These are phyloP conservation scores for Fraxinus angustifolia DNA, from an alignment of 305 asterid species.

Conservation along the genomic window DNA sequence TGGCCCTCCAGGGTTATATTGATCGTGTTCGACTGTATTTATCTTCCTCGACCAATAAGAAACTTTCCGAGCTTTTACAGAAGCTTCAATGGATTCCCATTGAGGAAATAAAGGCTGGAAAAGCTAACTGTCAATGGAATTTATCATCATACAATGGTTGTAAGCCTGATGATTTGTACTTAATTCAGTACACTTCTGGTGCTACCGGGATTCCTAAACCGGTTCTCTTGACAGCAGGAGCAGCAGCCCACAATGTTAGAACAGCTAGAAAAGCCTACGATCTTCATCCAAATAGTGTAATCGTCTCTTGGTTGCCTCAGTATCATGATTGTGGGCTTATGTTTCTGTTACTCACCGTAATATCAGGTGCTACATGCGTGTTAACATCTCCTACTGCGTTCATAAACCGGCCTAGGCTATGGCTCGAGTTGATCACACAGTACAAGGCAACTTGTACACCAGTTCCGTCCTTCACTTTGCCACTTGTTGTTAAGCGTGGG, in stretches of 20 bases:
- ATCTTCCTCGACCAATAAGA: slow-evolving; percentile 19
- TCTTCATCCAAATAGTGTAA: slow-evolving; percentile 55
- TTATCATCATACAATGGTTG: slow-evolving; percentile 46
- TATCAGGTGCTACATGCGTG: slow-evolving; percentile 69
- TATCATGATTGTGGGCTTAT: slow-evolving; percentile 83
- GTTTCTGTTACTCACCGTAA: slow-evolving; percentile 58
- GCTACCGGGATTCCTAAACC: slow-evolving; percentile 77
- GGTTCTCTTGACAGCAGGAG: slow-evolving; percentile 69
- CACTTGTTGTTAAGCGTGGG: slow-evolving; percentile 62
- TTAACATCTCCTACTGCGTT: slow-evolving; percentile 58
- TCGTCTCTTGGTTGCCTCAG: slow-evolving; percentile 82
- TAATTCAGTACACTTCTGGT: slow-evolving; percentile 83
- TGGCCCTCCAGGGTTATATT: slow-evolving; percentile 43
- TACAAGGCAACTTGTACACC: slow-evolving; percentile 71
- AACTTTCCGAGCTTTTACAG: slow-evolving; percentile 32
- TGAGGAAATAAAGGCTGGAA: slow-evolving; percentile 34
- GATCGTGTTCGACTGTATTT: slow-evolving; percentile 33
- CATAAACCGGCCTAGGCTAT: slow-evolving; percentile 56
- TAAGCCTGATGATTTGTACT: slow-evolving; percentile 45
- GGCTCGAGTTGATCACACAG: slow-evolving; percentile 62
- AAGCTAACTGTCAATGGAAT: not conserved
- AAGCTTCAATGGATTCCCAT: slow-evolving; percentile 45
- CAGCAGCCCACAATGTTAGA: slow-evolving; percentile 84
- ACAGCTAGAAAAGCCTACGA: slow-evolving; percentile 63
- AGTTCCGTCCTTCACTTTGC: slow-evolving; percentile 68